Conservation (phyloP, 2,329 filamentous ascomycete species). For the Penicillium sp. region DNA sequence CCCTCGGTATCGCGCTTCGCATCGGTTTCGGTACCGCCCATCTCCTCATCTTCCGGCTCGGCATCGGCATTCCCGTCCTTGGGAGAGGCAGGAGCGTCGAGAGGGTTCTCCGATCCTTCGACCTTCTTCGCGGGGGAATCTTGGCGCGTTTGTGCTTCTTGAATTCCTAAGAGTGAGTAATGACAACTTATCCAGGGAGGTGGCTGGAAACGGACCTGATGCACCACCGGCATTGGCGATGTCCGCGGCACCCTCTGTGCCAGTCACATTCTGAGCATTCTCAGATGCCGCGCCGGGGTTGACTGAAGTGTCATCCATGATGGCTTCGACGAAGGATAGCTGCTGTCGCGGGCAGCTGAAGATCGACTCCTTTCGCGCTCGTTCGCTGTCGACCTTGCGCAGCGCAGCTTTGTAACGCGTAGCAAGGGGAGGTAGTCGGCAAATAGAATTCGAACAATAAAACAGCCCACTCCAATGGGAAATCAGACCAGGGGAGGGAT, state of each 20-base stretch:
- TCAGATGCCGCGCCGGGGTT: constrained; percentile 32
- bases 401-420: constrained; percentile 16
- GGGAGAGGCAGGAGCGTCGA: constrained; percentile 70
- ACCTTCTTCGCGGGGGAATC: constrained; percentile 35
- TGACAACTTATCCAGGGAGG: constrained; percentile 15
- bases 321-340: constrained; percentile 30
- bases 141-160: constrained; percentile 40
- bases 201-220: constrained; percentile 35
- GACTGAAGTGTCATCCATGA: constrained; percentile 44
- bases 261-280: constrained; percentile 30
- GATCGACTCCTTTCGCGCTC: constrained; percentile 34
- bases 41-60: constrained; percentile 74
- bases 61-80: constrained; percentile 63
- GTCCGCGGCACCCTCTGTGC: constrained; percentile 34
- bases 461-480: constrained; percentile 18
- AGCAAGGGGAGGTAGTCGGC: constrained; percentile 8
- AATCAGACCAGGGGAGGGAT: constrained; percentile 17
- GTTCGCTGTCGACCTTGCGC: constrained; percentile 20
- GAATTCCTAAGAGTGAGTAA: constrained; percentile 23
- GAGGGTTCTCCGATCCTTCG: constrained; percentile 64
- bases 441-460: constrained; percentile 8
- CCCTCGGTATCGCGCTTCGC: constrained; percentile 51
- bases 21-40: constrained; percentile 66
- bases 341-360: constrained; percentile 35
- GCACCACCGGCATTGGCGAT: constrained; percentile 30